phyloP scores from a whole-genome alignment of 2,329 filamentous ascomycete genomes.

The Fusarium sp. region DNA sequence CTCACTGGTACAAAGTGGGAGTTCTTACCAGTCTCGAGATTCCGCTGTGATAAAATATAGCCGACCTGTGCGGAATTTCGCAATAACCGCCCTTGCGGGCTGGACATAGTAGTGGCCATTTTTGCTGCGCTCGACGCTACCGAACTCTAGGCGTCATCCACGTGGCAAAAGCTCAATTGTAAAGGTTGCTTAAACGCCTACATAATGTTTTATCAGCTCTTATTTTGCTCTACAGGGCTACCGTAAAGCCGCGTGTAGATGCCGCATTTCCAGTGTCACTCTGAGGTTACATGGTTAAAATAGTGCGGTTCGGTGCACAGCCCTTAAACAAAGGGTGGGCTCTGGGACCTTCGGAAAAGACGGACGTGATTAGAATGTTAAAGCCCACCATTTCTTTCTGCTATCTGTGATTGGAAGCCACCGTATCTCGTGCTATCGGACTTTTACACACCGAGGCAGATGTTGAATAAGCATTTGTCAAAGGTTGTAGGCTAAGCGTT shows the following conservation, averaged over 20 bases:
- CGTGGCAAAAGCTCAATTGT: conserved; percentile 30
- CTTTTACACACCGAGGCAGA: neutral
- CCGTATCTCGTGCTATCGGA: conserved; percentile 1
- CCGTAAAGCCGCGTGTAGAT: neutral
- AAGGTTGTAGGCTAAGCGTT: neutral
- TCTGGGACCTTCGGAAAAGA: neutral
- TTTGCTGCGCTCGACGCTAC: conserved; percentile 19
- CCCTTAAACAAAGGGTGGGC: neutral
- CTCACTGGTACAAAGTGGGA: no score
- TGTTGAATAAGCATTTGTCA: neutral
- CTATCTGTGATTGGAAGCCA: neutral
- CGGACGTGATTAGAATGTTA: neutral
- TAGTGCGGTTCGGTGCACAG: neutral
- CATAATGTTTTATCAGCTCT: neutral
- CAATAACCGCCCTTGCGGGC: no score
- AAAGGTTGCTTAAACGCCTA: conserved; percentile 1
- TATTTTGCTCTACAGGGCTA: no score
- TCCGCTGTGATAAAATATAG: no score
- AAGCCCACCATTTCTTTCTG: neutral
- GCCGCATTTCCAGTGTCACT: conserved; percentile 1
- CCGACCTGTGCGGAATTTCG: no score
- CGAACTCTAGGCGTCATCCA: conserved; percentile 21
- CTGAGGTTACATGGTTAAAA: neutral
- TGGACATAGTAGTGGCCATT: neutral
- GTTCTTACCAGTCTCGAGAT: no score